Evolutionary conservation across 495 filamentous ascomycete genomes (phyloP).

Genomic region (Tuber aestivum): DNA sequence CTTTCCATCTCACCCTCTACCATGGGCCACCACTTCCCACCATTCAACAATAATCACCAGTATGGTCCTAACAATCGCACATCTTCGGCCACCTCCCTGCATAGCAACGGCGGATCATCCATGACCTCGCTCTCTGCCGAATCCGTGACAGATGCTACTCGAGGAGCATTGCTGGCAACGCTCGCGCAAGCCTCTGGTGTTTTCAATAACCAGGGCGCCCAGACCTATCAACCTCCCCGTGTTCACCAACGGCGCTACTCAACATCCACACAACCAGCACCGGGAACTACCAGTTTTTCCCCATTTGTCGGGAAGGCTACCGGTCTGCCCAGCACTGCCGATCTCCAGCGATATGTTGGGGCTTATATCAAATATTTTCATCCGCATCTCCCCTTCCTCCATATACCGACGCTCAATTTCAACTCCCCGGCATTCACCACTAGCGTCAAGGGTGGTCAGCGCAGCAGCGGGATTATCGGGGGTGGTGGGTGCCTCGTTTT

Average conservation of each 20-base stretch:
- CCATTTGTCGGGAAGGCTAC: conserved; percentile 49
- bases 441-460: conserved; percentile 52
- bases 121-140: conserved; percentile 62
- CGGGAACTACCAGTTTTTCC: conserved; percentile 39
- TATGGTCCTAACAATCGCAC: neutral
- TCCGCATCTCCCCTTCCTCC: conserved; percentile 88
- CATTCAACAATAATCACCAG: conserved; percentile 7
- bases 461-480: conserved; percentile 61
- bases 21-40: conserved; percentile 38
- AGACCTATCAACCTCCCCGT: conserved; percentile 29
- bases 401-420: conserved; percentile 88
- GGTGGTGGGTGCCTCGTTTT: conserved; percentile 87
- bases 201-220: conserved; percentile 52
- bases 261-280: conserved; percentile 47
- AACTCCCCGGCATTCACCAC: conserved; percentile 65
- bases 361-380: conserved; percentile 94
- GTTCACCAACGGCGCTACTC: conserved; percentile 40
- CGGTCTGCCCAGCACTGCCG: conserved; percentile 75
- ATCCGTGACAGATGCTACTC: conserved; percentile 89
- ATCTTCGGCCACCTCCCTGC: conserved; percentile 32
- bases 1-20: conserved; percentile 41
- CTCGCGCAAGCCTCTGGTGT: conserved; percentile 65
- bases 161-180: conserved; percentile 75
- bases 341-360: conserved; percentile 85
- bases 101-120: conserved; percentile 43